These are phyloP conservation scores for Pythium sukuiense DNA, from an alignment of 352 stramenopile genomes.

Conservation along the genomic window DNA sequence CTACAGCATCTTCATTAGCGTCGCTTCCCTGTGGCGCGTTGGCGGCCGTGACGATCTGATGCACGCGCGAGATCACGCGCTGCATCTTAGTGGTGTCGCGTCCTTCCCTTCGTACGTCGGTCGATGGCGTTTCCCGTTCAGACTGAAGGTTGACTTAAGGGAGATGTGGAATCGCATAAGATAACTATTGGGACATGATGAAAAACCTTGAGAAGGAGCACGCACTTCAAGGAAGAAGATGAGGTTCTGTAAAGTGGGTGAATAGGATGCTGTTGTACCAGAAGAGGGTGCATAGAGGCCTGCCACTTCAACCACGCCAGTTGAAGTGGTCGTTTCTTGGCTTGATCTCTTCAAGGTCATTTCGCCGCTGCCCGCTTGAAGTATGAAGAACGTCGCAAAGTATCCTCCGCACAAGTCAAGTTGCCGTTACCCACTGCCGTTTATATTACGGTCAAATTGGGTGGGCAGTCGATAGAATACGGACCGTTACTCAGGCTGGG, in stretches of 20 bases:
- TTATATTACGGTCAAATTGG: no score
- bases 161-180: neutral
- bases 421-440: no score
- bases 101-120: neutral
- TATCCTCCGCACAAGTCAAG: no score
- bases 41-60: slow-evolving; percentile 58
- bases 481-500: no score
- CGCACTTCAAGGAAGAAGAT: neutral
- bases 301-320: no score
- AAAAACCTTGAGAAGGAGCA: neutral
- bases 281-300: no score
- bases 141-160: slow-evolving; percentile 1
- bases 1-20: neutral
- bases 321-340: no score
- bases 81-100: slow-evolving; percentile 40
- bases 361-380: no score
- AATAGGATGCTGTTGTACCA: neutral
- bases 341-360: no score
- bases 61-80: slow-evolving; percentile 68
- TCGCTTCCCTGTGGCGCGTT: slow-evolving; percentile 9
- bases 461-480: no score
- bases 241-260: neutral
- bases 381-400: no score
- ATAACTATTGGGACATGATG: neutral
- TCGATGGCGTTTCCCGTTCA: neutral